phyloP scores from a whole-genome alignment of 441 rosid species.

The Gossypium lobatum region DNA sequence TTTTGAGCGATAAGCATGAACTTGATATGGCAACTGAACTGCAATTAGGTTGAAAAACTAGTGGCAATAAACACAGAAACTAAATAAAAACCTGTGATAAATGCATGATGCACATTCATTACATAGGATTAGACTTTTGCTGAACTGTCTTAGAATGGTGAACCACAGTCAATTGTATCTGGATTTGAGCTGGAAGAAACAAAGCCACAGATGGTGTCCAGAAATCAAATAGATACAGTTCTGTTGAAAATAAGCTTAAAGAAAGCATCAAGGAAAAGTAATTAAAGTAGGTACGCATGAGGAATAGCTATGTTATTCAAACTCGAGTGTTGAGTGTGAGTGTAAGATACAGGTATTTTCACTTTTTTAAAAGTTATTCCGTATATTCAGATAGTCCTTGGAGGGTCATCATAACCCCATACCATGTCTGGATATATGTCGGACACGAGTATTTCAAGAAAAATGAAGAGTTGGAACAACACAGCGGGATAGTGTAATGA shows the following conservation, averaged over 20 bases:
- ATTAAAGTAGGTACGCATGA: neutral
- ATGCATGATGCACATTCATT: neutral
- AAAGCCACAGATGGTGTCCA: neutral
- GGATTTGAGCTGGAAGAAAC: neutral
- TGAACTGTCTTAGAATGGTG: neutral
- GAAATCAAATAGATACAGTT: neutral
- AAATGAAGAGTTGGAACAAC: neutral
- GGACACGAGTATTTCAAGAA: neutral
- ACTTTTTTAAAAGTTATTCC: neutral
- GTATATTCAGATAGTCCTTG: neutral
- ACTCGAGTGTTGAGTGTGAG: neutral
- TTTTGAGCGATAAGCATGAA: neutral
- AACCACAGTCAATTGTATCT: neutral
- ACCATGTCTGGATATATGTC: neutral
- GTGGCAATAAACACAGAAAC: neutral
- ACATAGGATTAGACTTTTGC: neutral
- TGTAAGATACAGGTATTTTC: neutral
- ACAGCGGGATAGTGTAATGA: neutral
- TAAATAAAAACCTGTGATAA: neutral
- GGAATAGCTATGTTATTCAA: neutral
- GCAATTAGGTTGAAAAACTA: neutral
- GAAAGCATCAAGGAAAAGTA: neutral
- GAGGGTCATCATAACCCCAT: neutral
- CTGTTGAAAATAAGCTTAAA: neutral
- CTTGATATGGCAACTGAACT: neutral